Percentiles rank a stretch among this genome's conserved stretches.
Evolutionary conservation across 805 yeast genomes (phyloP).

Genomic region (Naumovozyma baii): DNA sequence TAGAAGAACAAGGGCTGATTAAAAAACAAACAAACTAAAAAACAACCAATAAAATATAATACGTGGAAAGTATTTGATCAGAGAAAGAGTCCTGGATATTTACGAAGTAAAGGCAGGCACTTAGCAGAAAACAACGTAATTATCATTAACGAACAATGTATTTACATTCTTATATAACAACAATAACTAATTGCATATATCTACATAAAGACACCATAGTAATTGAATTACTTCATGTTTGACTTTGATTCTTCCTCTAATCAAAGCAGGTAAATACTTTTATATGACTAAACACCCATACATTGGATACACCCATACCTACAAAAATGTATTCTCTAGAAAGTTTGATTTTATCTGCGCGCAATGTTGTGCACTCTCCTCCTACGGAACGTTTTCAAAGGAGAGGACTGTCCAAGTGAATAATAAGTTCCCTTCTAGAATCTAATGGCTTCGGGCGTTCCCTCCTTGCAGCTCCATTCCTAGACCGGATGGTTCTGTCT

Average conservation of each 20-base stretch:
- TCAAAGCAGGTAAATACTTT: too few species aligned
- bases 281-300: neutral
- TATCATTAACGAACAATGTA: conserved; percentile 16
- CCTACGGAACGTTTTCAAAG: too few species aligned
- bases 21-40: too few species aligned
- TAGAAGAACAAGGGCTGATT: conserved; percentile 1
- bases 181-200: neutral
- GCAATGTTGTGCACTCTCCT: neutral
- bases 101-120: conserved; percentile 14
- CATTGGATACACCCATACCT: neutral
- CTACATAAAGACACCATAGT: too few species aligned
- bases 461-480: too few species aligned
- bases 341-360: neutral
- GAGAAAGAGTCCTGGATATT: conserved; percentile 7
- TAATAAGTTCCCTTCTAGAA: too few species aligned
- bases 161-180: conserved; percentile 9
- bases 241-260: too few species aligned
- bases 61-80: neutral
- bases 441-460: too few species aligned
- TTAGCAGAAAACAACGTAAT: conserved; percentile 7
- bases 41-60: neutral
- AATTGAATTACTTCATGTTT: too few species aligned
- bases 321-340: neutral
- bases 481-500: too few species aligned
- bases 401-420: too few species aligned